phyloP scores from a whole-genome alignment of 2,329 filamentous ascomycete genomes.

The Cytospora mali region DNA sequence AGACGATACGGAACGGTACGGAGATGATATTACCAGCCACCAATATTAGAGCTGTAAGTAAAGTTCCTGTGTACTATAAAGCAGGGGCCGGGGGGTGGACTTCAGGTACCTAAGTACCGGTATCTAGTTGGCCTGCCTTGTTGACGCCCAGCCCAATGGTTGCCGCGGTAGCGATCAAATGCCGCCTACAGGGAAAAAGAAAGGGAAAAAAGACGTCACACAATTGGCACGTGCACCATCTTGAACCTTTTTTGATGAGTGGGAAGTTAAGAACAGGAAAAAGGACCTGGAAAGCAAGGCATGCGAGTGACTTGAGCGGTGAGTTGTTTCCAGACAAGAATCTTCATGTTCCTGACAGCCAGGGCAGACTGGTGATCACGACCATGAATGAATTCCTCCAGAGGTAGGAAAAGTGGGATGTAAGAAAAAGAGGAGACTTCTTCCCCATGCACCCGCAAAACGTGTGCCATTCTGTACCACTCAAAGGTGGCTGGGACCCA shows the following conservation, averaged over 20 bases:
- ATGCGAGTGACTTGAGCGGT: background rate
- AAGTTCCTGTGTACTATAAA: background rate
- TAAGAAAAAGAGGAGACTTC: background rate
- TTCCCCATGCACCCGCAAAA: background rate
- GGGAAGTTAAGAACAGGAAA: background rate
- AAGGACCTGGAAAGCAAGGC: background rate
- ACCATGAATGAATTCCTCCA: background rate
- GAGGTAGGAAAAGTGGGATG: background rate
- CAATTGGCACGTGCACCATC: background rate
- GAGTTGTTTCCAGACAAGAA: background rate
- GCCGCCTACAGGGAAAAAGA: background rate
- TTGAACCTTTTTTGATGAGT: background rate
- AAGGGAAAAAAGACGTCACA: background rate
- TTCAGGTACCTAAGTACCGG: background rate
- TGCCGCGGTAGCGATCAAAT: conserved; percentile 1
- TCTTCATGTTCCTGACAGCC: background rate
- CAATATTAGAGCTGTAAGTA: background rate
- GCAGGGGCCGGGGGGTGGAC: background rate
- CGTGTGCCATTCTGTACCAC: background rate
- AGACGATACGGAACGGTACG: background rate
- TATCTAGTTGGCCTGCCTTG: background rate
- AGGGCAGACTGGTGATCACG: background rate
- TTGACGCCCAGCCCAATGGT: background rate
- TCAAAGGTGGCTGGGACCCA: conserved; percentile 1
- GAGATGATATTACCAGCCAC: conserved; percentile 1